Base-by-base conservation (phyloP, 768 basidiomycete genomes). In the Paxillus rubicundulus region DNA sequence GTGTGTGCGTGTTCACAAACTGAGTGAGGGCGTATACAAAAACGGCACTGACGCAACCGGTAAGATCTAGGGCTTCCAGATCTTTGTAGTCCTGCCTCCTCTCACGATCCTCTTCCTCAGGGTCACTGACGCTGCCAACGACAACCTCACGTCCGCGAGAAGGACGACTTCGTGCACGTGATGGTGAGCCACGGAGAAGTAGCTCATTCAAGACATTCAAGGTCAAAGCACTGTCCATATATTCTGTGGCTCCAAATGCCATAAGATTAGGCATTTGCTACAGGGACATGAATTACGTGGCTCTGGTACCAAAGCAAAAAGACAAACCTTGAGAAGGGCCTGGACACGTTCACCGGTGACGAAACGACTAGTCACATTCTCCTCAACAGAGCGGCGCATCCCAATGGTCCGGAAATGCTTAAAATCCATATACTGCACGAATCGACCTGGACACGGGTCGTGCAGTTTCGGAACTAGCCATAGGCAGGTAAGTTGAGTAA, bases 331-430 rank as follows among this genome's bases (percentile, higher is more conserved):
- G 28, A 92, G 74, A 21, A 92, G 77, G 1, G 84, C 82, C 52
- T 85, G 78, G 4, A 99, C 79, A 49, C 96, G 82, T 50, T 89
- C 87, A 0, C 89, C 87, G 1, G 96, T 99, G 34, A 99, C 95
- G 62, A 96, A 99, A 9, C 93, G 88, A 60, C 89, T 87, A 49
- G 82, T 85, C 13, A 91, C 82, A 38, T 92, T 88, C 68, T 97
- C 93, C 28, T 91, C 92, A 2, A 97, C 83, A 5, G 89, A 91
- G 17, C 97, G 85, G 45, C 92, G 82, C 85, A 98, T 94, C 0
- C 96, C 96, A 50, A 96, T 93, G 24, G 96, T 96, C 24, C 95
- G 84, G 76, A 99, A 99, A 67, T 96, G 93, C 61, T 92, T 95
- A 64, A 99, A 99, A 64, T 92, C 92, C 13, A 99, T 73, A 68